Evolutionary conservation across 2,329 filamentous ascomycete genomes (phyloP).

Genomic region (Venturia nashicola): DNA sequence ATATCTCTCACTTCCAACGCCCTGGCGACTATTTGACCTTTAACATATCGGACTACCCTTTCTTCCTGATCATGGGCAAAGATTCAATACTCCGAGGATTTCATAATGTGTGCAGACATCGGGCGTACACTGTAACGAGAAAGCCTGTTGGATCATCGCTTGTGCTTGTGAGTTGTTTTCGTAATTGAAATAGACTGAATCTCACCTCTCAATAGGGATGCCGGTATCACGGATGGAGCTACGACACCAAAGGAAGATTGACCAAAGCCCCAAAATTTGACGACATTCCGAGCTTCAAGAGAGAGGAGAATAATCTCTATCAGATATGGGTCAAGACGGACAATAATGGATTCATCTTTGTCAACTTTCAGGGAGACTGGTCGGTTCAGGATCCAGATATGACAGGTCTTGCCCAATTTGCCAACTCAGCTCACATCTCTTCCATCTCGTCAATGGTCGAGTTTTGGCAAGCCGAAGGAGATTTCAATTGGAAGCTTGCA

Average conservation of each 20-base stretch:
- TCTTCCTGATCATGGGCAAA: conserved; percentile 28
- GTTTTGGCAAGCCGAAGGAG: conserved; percentile 23
- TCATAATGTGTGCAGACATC: conserved; percentile 34
- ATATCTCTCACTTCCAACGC: conserved; percentile 22
- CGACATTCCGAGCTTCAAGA: conserved; percentile 27
- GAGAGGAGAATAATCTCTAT: conserved; percentile 22
- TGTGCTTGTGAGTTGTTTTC: conserved; percentile 31
- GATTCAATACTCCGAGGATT: conserved; percentile 28
- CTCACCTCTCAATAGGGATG: conserved; percentile 16
- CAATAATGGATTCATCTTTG: conserved; percentile 22
- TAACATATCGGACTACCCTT: conserved; percentile 24
- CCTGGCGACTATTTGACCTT: conserved; percentile 25
- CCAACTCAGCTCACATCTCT: conserved; percentile 15
- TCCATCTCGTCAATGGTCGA: conserved; percentile 19
- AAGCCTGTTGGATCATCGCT: conserved; percentile 25
- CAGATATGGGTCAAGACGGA: conserved; percentile 23
- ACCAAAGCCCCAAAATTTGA: conserved; percentile 33
- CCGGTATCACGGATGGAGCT: conserved; percentile 36
- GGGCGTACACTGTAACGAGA: conserved; percentile 30
- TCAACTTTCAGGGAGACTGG: conserved; percentile 24
- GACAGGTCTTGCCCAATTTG: conserved; percentile 9
- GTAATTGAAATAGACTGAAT: conserved; percentile 10
- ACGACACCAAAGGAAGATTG: conserved; percentile 29
- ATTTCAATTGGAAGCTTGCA: conserved; percentile 28
- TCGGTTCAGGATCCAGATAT: conserved; percentile 14